Evolutionary conservation across 129 eudicot genomes (phyloP), one percentile per base, ranked within the genome.

Genomic region (Glebionis coronaria): DNA sequence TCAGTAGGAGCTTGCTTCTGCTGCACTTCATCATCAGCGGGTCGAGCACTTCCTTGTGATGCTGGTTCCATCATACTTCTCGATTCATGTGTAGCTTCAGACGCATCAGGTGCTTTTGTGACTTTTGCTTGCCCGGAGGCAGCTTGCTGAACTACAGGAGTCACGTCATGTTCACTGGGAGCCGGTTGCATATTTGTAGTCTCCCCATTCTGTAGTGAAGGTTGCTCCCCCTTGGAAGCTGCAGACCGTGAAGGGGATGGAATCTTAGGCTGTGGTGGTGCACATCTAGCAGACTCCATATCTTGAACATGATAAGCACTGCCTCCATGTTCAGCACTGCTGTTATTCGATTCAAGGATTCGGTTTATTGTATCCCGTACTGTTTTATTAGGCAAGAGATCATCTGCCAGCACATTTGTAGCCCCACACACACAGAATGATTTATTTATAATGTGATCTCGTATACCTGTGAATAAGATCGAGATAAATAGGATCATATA

Each of bases 381-480:
- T 11, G 99, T 94, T 72, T 82, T 86, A 69, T 89, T 94, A 55
- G 99, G 99, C 66, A 89, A 82, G 16, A 94, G 90, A 78, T 94
- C 93, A 79, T 94, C 99, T 45, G 97, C 97, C 50, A 86, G 97
- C 66, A 89, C 74, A 73, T 85, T 82, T 42, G 87, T 86, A 67
- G 92, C 93, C 72, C 97, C 99, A 83, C 99, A 94, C 18, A 89
- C 85, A 74, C 99, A 94, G 50, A 69, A 70, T 7, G 95, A 83
- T 63, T 83, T 94, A 1, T 95, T 81, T 13, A 94, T 87, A 56
- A 94, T 89, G 75, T 87, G 69, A 66, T 89, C 99, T 25, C 99
- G 79, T 62, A 94, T 94, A 72, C 99, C 99, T 93, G 85, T 69
- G 44, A 40, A 16, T 53, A 28, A 12, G 5, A 58, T 35, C 29